phyloP scores from a whole-genome alignment of 305 asterid genomes.

The Rubia balearica region DNA sequence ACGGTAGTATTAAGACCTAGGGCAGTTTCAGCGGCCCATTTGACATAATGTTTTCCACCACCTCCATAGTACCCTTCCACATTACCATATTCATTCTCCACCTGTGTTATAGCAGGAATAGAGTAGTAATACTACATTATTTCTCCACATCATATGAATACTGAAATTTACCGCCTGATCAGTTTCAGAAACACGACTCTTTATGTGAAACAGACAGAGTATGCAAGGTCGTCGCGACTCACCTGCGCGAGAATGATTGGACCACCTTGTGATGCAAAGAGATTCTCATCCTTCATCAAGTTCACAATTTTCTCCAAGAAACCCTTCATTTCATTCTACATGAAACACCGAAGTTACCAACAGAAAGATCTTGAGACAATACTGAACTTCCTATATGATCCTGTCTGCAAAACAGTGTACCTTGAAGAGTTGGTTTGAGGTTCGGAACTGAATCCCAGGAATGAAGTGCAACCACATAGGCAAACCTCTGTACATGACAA shows the following conservation, averaged over 20 bases:
- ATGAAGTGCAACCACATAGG: conserved; percentile 81
- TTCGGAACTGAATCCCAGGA: conserved; percentile 72
- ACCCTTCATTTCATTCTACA: conserved; percentile 71
- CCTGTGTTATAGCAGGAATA: conserved; percentile 38
- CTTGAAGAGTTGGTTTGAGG: conserved; percentile 53
- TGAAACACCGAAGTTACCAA: conserved; percentile 5
- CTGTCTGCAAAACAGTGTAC: conserved; percentile 23
- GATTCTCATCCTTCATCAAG: conserved; percentile 76
- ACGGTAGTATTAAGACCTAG: conserved; percentile 55
- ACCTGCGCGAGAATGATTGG: conserved; percentile 86
- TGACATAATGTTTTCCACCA: conserved; percentile 49
- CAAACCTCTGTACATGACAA: conserved; percentile 49
- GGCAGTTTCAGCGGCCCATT: conserved; percentile 89
- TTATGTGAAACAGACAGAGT: neutral
- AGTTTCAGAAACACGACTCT: neutral
- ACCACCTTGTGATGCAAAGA: conserved; percentile 80
- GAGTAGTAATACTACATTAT: neutral
- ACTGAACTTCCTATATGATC: neutral
- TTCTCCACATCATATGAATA: neutral
- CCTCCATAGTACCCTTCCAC: conserved; percentile 66
- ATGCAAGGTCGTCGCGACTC: neutral
- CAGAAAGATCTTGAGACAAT: neutral
- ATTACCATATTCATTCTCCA: conserved; percentile 79
- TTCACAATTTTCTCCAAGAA: conserved; percentile 58
- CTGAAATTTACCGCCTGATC: neutral